Conservation (phyloP, 2,329 filamentous ascomycete genomes). For the Arthrobotrys entomopaga region DNA sequence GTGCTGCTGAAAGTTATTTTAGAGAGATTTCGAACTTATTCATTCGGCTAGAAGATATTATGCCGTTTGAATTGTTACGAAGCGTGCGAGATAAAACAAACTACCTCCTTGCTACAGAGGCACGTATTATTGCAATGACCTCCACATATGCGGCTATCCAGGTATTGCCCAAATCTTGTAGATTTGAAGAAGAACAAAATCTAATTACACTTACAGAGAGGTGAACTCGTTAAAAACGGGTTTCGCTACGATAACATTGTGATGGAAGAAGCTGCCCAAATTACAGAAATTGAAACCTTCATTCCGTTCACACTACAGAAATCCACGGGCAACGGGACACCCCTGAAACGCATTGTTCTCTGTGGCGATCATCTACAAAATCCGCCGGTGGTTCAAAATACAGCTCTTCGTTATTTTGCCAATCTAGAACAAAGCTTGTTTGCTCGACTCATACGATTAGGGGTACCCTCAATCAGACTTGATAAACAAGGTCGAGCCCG, state of each 20-base stretch:
- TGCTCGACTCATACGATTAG: conserved; percentile 85
- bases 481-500: conserved; percentile 94
- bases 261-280: conserved; percentile 98
- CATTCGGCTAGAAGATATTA: conserved; percentile 87
- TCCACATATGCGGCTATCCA: conserved; percentile 97
- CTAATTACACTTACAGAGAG: conserved; percentile 64
- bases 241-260: conserved; percentile 98
- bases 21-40: conserved; percentile 90
- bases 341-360: conserved; percentile 86
- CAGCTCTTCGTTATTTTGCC: conserved; percentile 92
- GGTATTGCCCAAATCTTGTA: conserved; percentile 33
- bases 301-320: conserved; percentile 94
- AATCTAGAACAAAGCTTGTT: conserved; percentile 97
- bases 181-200: neutral
- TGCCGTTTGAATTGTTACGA: conserved; percentile 92
- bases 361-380: conserved; percentile 98
- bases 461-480: conserved; percentile 88
- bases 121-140: conserved; percentile 98
- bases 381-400: conserved; percentile 91
- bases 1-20: conserved; percentile 85
- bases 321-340: conserved; percentile 73
- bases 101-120: conserved; percentile 92
- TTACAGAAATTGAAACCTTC: conserved; percentile 97
- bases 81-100: conserved; percentile 92
- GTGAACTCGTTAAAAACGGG: conserved; percentile 88